Conservation (phyloP, 352 stramenopile genomes). For the Blastocystis sp. region DNA sequence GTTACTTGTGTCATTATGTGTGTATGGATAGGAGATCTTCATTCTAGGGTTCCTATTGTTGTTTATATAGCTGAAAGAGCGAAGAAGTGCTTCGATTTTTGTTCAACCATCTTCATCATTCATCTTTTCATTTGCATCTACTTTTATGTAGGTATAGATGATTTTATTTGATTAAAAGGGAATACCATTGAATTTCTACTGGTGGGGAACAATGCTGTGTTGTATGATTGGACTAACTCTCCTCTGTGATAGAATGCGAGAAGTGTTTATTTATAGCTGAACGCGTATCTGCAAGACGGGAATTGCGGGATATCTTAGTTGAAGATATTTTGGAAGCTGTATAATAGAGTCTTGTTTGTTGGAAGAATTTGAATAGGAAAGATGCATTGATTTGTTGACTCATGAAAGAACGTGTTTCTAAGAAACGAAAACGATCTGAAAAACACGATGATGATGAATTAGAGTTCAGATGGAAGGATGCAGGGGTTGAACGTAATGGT, state of each 20-base stretch:
- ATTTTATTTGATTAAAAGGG: background rate
- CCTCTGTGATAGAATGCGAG: background rate
- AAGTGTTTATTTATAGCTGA: background rate
- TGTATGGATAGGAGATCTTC: background rate
- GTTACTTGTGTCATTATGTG: slow-evolving; percentile 48
- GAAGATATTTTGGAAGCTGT: slow-evolving; percentile 48
- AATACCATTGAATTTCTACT: slow-evolving; percentile 36
- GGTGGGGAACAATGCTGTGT: slow-evolving; percentile 37
- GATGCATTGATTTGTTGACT: background rate
- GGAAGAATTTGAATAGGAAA: background rate
- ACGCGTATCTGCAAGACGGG: background rate
- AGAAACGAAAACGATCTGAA: background rate
- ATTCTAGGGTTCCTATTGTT: slow-evolving; percentile 31
- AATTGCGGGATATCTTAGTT: slow-evolving; percentile 56
- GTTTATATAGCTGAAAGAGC: slow-evolving; percentile 48
- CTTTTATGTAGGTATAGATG: background rate
- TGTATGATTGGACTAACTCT: slow-evolving; percentile 33
- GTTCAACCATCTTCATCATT: slow-evolving; percentile 48
- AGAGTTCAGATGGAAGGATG: slow-evolving; percentile 18
- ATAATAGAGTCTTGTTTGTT: slow-evolving; percentile 47
- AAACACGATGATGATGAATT: background rate
- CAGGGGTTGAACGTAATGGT: slow-evolving; percentile 1
- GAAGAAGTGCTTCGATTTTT: slow-evolving; percentile 61
- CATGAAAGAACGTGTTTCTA: background rate
- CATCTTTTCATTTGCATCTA: slow-evolving; percentile 18